Evolutionary conservation across 257 asterid species (phyloP), one percentile per base, ranked within the genome.

Genomic region (Capsicum baccatum): DNA sequence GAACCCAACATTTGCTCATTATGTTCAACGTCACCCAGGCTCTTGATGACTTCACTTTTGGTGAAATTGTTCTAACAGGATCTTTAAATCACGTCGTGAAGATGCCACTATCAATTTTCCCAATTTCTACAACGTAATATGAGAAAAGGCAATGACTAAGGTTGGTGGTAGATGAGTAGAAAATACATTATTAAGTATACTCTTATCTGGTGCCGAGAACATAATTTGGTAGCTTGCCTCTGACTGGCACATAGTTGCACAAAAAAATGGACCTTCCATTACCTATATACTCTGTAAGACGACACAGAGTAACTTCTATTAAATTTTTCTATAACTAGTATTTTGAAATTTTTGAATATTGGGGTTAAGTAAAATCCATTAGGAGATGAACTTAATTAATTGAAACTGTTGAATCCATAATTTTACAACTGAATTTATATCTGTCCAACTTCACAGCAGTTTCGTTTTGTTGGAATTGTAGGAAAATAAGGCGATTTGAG

Each of bases 31-130:
- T 91, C 11, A 88, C 86, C 5, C 87, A 87, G 83, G 92, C 83
- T 58, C 92, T 85, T 4, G 87, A 91, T 21, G 95, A 94, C 89
- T 96, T 88, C 84, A 90, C 94, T 87, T 96, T 96, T 37, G 98
- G 99, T 16, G 97, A 93, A 85, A 86, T 94, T 83, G 89, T 93
- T 64, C 87, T 94, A 16, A 91, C 93, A 0, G 98, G 98, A 69
- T 89, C 93, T 80, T 85, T 91, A 83, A 86, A 93, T 86, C 98
- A 94, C 85, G 89, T 96, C 79, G 91, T 91, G 14, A 90, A 97
- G 87, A 83, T 94, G 84, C 95, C 94, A 21, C 19, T 94, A 58
- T 94, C 97, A 6, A 90, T 96, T 82, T 85, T 91, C 37, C 92
- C 98, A 17, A 80, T 90, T 83, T 92, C 98, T 52, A 9, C 83